These are phyloP conservation scores for Mycena floridula DNA, from an alignment of 768 basidiomycete species.

Conservation along the genomic window DNA sequence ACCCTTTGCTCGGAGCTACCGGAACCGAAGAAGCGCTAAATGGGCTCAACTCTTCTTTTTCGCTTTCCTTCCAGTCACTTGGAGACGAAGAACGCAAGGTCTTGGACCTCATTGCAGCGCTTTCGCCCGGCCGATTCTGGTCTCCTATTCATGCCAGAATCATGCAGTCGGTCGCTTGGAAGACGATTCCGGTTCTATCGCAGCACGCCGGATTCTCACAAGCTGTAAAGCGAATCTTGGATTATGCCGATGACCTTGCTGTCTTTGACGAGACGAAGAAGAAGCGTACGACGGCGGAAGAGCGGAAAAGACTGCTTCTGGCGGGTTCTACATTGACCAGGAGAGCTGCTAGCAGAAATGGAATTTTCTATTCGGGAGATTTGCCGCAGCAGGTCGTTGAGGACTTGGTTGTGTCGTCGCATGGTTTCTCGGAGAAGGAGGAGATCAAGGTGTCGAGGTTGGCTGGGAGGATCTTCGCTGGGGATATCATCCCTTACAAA, in stretches of 20 bases:
- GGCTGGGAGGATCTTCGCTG: too few species aligned
- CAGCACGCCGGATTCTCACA: neutral
- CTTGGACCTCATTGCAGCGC: constrained; percentile 14
- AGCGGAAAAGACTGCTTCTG: too few species aligned
- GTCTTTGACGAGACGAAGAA: neutral
- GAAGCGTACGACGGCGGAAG: too few species aligned
- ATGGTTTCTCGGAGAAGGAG: too few species aligned
- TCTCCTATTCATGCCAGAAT: constrained; percentile 17
- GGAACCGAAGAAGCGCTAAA: constrained; percentile 31
- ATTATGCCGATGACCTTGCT: neutral
- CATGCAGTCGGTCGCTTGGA: constrained; percentile 28
- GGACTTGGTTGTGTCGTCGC: too few species aligned
- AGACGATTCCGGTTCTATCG: neutral
- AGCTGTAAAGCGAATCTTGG: neutral
- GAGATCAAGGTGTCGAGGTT: too few species aligned
- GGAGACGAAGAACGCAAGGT: constrained; percentile 12
- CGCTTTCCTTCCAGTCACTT: constrained; percentile 24
- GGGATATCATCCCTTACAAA: too few species aligned
- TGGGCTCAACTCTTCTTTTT: constrained; percentile 20
- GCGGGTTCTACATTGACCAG: too few species aligned
- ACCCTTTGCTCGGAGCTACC: constrained; percentile 26
- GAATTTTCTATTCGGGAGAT: too few species aligned
- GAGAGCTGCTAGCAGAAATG: too few species aligned
- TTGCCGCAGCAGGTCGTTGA: too few species aligned
- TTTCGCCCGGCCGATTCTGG: constrained; percentile 20